A percentile compares a stretch with the other conserved stretches of the same genome.
Conservation (phyloP, 2,329 filamentous ascomycete species). For the Hymenotorrendiella dingleyae region DNA sequence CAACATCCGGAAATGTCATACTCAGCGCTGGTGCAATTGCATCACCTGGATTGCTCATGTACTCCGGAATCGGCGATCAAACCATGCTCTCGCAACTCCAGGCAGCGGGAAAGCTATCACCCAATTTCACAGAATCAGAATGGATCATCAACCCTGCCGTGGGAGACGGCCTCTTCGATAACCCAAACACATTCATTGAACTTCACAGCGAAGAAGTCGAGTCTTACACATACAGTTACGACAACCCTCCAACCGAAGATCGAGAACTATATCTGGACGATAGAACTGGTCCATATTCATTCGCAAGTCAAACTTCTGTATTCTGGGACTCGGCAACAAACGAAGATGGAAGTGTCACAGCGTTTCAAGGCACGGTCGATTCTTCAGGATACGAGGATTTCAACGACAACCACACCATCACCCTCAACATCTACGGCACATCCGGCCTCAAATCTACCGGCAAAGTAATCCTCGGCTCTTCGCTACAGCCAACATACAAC, state of each 20-base stretch:
- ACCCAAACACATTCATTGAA: slow-evolving; percentile 50
- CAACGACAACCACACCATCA: slow-evolving; percentile 41
- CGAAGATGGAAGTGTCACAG: slow-evolving; percentile 36
- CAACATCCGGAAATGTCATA: slow-evolving; percentile 33
- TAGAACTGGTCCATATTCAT: slow-evolving; percentile 46
- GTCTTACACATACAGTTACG: slow-evolving; percentile 44
- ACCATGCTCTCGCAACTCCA: slow-evolving; percentile 29
- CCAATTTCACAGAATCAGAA: slow-evolving; percentile 24
- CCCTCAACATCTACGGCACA: slow-evolving; percentile 51
- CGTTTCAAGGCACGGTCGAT: slow-evolving; percentile 48
- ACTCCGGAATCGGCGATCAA: slow-evolving; percentile 42
- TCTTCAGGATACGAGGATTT: slow-evolving; percentile 39
- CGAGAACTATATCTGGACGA: slow-evolving; percentile 40
- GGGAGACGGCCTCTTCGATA: slow-evolving; percentile 47
- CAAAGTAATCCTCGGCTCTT: slow-evolving; percentile 39
- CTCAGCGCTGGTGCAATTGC: slow-evolving; percentile 45
- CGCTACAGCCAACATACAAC: slow-evolving; percentile 38
- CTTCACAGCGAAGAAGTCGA: slow-evolving; percentile 37
- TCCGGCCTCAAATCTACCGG: slow-evolving; percentile 46
- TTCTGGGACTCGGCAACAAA: slow-evolving; percentile 46
- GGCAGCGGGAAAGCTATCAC: slow-evolving; percentile 31
- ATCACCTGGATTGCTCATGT: slow-evolving; percentile 45
- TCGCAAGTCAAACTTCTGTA: slow-evolving; percentile 45
- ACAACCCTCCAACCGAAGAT: slow-evolving; percentile 37
- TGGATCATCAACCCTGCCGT: slow-evolving; percentile 47